Percentiles rank a stretch among this genome's conserved stretches.
phyloP scores from a whole-genome alignment of 2,329 filamentous ascomycete species.

The Calonectria naviculata region DNA sequence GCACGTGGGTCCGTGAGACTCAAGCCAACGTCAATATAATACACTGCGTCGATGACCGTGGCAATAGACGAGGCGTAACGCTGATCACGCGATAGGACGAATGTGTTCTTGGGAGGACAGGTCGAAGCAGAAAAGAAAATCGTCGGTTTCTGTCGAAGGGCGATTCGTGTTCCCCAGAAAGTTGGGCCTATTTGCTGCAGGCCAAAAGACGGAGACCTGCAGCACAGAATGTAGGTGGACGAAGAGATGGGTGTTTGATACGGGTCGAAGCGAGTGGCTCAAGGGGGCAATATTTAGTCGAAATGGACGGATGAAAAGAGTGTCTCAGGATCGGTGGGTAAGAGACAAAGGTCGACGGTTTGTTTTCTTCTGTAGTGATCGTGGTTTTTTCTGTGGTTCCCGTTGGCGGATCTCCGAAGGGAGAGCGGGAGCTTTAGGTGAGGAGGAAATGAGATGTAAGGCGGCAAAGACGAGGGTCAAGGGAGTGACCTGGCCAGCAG shows the following conservation, averaged over 20 bases:
- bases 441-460: constrained; percentile 14
- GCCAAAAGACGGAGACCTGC: constrained; percentile 34
- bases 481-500: constrained; percentile 31
- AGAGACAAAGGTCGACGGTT: constrained; percentile 34
- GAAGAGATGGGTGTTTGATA: constrained; percentile 23
- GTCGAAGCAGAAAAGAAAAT: neutral
- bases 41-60: neutral
- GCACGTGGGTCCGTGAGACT: constrained; percentile 4
- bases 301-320: constrained; percentile 31
- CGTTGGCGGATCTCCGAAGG: constrained; percentile 39
- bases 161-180: constrained; percentile 28
- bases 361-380: constrained; percentile 23
- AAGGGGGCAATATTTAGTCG: constrained; percentile 35
- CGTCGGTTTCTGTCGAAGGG: constrained; percentile 25
- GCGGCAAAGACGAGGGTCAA: constrained; percentile 7
- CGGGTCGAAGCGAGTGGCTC: constrained; percentile 25
- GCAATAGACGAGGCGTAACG: neutral
- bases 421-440: constrained; percentile 26
- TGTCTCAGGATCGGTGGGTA: constrained; percentile 39
- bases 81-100: constrained; percentile 5
- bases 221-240: constrained; percentile 34
- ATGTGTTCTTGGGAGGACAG: constrained; percentile 26
- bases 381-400: constrained; percentile 10
- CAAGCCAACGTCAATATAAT: constrained; percentile 18
- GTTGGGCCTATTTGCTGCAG: constrained; percentile 41